These are phyloP conservation scores for Symbiotaphrina buchneri DNA, from an alignment of 495 filamentous ascomycete genomes.

Conservation along the genomic window DNA sequence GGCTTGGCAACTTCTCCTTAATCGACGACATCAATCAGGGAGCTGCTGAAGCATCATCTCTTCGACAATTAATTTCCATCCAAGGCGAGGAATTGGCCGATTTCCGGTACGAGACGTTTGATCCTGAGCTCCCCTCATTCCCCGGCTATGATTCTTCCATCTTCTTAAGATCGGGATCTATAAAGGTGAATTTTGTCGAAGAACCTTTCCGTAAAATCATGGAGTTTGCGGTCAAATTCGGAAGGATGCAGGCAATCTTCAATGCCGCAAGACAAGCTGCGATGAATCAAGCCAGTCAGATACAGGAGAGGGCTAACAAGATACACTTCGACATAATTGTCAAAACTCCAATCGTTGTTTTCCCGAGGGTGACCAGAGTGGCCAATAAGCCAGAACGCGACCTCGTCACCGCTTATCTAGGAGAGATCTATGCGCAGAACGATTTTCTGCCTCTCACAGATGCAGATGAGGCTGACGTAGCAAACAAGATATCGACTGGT, in stretches of 20 bases:
- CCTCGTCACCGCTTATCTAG: slow-evolving; percentile 74
- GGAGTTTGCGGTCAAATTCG: slow-evolving; percentile 92
- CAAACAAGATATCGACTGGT: slow-evolving; percentile 76
- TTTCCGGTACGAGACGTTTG: slow-evolving; percentile 92
- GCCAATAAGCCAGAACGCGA: slow-evolving; percentile 44
- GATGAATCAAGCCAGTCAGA: slow-evolving; percentile 78
- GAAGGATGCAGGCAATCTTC: slow-evolving; percentile 98
- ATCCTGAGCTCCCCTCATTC: slow-evolving; percentile 47
- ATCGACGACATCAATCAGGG: slow-evolving; percentile 91
- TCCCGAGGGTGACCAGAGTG: slow-evolving; percentile 50
- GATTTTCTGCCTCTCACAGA: slow-evolving; percentile 67
- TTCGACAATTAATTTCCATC: slow-evolving; percentile 78
- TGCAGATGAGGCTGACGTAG: slow-evolving; percentile 40
- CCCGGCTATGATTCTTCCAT: slow-evolving; percentile 93
- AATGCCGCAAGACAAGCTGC: slow-evolving; percentile 91
- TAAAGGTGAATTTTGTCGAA: slow-evolving; percentile 89
- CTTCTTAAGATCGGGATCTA: slow-evolving; percentile 69
- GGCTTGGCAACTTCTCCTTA: slow-evolving; percentile 67
- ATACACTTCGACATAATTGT: slow-evolving; percentile 86
- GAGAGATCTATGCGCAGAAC: slow-evolving; percentile 94
- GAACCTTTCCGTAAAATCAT: slow-evolving; percentile 97
- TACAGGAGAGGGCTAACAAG: slow-evolving; percentile 71
- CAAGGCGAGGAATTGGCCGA: slow-evolving; percentile 93
- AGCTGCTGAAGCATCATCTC: slow-evolving; percentile 50
- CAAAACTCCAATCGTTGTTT: slow-evolving; percentile 88